phyloP scores from a whole-genome alignment of 2,329 filamentous ascomycete species.

The Cercospora zeina region DNA sequence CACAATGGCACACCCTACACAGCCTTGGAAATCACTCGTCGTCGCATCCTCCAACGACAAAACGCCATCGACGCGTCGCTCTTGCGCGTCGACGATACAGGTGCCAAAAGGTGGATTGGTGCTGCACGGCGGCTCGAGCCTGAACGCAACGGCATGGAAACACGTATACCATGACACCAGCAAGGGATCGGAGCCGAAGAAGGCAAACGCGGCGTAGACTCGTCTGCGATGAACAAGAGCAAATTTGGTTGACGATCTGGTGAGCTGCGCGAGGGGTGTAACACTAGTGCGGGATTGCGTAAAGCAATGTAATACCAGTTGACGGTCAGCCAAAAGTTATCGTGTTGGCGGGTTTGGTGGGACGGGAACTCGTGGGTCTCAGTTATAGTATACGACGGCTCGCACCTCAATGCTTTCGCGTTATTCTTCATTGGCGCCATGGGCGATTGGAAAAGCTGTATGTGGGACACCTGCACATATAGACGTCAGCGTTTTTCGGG shows the following conservation, averaged over 20 bases:
- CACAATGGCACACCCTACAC: not conserved
- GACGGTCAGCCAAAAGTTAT: not conserved
- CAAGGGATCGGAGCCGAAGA: not conserved
- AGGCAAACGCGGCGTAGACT: not conserved
- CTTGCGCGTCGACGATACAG: conserved; percentile 1
- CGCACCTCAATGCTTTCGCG: not conserved
- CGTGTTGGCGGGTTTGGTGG: not conserved
- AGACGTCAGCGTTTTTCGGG: not conserved
- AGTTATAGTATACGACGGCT: not conserved
- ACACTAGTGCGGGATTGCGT: not conserved
- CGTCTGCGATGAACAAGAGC: not conserved
- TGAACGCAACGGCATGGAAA: not conserved
- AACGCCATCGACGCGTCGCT: not conserved
- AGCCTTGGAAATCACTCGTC: not conserved
- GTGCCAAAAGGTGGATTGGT: not conserved
- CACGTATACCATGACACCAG: not conserved
- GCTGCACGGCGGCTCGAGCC: not conserved
- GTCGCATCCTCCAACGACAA: not conserved
- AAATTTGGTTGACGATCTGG: not conserved
- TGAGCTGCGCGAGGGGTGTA: not conserved
- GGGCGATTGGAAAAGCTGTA: not conserved
- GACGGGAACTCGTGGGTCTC: not conserved
- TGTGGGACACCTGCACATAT: not conserved
- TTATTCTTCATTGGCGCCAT: not conserved
- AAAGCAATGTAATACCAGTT: not conserved